Conservation (phyloP, 2,329 filamentous ascomycete genomes). For the Diaporthe sp. region DNA sequence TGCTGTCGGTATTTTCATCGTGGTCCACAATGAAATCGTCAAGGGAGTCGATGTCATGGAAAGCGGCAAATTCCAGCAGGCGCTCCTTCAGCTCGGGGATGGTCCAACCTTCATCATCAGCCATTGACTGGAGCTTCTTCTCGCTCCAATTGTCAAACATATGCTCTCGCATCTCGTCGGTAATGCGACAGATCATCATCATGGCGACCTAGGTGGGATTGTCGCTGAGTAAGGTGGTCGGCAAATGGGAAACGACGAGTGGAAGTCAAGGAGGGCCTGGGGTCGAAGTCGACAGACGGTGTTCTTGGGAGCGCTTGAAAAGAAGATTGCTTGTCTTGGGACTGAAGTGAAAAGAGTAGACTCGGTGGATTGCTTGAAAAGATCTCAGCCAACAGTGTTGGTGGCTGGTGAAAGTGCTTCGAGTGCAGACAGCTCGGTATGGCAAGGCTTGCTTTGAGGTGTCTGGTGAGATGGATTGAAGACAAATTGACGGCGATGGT, state of each 20-base stretch:
- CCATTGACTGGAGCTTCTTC: not conserved
- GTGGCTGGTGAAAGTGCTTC: not conserved
- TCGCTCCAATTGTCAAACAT: not conserved
- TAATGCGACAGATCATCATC: not conserved
- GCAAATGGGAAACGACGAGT: not conserved
- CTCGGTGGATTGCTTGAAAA: not conserved
- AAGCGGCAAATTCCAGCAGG: not conserved
- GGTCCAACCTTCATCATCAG: not conserved
- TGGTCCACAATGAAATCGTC: not conserved
- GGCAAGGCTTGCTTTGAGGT: not conserved
- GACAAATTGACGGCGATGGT: not conserved
- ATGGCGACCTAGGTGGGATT: not conserved
- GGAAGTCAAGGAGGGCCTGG: not conserved
- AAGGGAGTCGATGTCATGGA: not conserved
- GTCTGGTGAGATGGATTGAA: not conserved
- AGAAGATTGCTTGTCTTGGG: not conserved
- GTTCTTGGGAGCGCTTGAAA: too few species aligned
- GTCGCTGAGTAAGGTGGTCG: not conserved
- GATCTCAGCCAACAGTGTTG: too few species aligned
- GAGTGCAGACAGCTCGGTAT: not conserved
- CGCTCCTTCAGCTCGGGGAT: not conserved
- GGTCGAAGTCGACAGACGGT: not conserved
- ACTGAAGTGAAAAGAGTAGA: too few species aligned
- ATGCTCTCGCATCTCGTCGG: not conserved
- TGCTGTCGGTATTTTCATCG: not conserved